Evolutionary conservation across 768 basidiomycete species (phyloP), one percentile per base, ranked within the genome.

Genomic region (Lactarius psammicola): DNA sequence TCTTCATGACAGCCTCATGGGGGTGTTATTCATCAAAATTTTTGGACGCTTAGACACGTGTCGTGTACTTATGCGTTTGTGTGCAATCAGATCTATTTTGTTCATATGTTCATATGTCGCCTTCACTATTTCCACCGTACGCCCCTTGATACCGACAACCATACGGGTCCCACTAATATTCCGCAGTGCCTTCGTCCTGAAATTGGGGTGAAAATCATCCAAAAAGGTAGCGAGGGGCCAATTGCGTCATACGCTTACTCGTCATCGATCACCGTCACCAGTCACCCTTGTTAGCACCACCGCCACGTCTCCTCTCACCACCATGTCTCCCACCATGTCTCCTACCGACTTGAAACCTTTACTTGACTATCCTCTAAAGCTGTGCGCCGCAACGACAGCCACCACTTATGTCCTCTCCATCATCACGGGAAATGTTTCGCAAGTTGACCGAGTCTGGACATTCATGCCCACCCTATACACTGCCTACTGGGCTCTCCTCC

Each of bases 401-500:
- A 72, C 73, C 0, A 82, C 85, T 8, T 94, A 84, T 71, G 68
- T 90, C 8, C 73, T 82, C 5, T 90, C 89, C 8, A 58, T 92
- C 28, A 55, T 90, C 42, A 93, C 90, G 0, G 81, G 83, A 49
- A 95, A 95, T 71, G 88, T 90, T 56, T 92, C 89, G 1, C 92
- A 94, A 73, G 93, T 95, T 30, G 94, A 98, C 77, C 85, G 92
- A 33, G 73, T 94, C 17, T 85, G 85, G 84, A 82, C 77, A 15
- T 85, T 94, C 75, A 71, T 92, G 40, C 95, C 95, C 0, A 82
- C 88, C 8, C 80, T 95, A 23, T 96, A 95, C 76, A 85, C 88
- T 0, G 85, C 87, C 1, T 92, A 92, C 73, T 94, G 86, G 73
- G 89, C 94, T 0, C 78, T 97, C 33, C 75, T 90, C 3, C 94